Evolutionary conservation across 2,329 filamentous ascomycete species (phyloP).

Genomic region (Macroventuria anomochaeta): DNA sequence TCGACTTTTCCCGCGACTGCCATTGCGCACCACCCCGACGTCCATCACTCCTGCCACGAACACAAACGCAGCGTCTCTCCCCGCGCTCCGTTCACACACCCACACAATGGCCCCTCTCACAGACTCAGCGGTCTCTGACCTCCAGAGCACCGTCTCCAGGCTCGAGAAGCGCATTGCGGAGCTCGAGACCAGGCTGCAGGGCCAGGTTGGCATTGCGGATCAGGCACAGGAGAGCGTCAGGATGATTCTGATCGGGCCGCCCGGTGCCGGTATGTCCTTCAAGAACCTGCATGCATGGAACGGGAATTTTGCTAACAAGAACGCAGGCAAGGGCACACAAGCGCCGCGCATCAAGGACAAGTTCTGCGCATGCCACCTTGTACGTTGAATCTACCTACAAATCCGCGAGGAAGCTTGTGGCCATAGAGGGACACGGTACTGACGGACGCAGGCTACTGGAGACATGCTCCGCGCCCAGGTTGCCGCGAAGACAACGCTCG

Average conservation of each 20-base stretch:
- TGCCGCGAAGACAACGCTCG: slow-evolving; percentile 93
- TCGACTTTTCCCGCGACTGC: slow-evolving; percentile 25
- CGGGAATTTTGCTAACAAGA: slow-evolving; percentile 33
- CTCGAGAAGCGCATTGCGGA: slow-evolving; percentile 87
- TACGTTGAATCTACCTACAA: slow-evolving; percentile 56
- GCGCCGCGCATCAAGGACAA: slow-evolving; percentile 98
- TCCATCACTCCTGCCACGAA: slow-evolving; percentile 22
- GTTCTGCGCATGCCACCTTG: slow-evolving; percentile 95
- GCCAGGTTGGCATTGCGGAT: slow-evolving; percentile 38
- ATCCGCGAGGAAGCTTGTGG: not conserved
- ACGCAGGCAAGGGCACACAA: slow-evolving; percentile 94
- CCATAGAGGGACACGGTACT: slow-evolving; percentile 15
- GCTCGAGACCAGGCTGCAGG: slow-evolving; percentile 75
- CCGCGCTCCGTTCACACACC: slow-evolving; percentile 21
- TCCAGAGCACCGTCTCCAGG: slow-evolving; percentile 82
- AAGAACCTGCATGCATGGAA: not conserved
- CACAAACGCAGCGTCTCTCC: slow-evolving; percentile 17
- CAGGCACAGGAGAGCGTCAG: slow-evolving; percentile 71
- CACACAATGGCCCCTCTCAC: slow-evolving; percentile 82
- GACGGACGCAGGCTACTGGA: slow-evolving; percentile 77
- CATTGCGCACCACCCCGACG: slow-evolving; percentile 30
- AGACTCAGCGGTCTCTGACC: slow-evolving; percentile 77
- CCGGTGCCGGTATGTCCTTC: slow-evolving; percentile 81
- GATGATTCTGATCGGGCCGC: slow-evolving; percentile 97
- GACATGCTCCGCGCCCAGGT: slow-evolving; percentile 99